A percentile compares a stretch with the other conserved stretches of the same genome.
Evolutionary conservation across 1,139 yeast species (phyloP).

Genomic region (Blastobotrys apis): DNA sequence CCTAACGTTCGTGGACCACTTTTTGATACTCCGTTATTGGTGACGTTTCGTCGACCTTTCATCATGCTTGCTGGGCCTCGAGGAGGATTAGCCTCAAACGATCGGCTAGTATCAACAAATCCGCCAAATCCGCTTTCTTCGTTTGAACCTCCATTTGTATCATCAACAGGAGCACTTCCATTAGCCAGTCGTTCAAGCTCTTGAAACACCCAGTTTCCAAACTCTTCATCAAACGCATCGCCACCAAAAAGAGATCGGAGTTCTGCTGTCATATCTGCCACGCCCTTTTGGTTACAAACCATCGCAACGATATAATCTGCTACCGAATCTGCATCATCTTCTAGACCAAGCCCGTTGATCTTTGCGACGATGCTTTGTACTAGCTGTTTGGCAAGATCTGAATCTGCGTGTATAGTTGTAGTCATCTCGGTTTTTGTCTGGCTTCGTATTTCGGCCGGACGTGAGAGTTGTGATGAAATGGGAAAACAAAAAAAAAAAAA

Average conservation of each 20-base stretch:
- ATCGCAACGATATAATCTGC: conserved; percentile 75
- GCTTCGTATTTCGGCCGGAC: too few species aligned
- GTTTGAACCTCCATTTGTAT: neutral
- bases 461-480: neutral
- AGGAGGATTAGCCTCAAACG: neutral
- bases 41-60: too few species aligned
- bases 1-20: conserved; percentile 12
- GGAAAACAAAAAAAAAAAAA: neutral
- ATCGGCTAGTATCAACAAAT: conserved; percentile 4
- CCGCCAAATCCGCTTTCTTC: conserved; percentile 14
- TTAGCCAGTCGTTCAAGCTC: conserved; percentile 36
- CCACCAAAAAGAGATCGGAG: conserved; percentile 66
- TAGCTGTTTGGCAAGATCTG: conserved; percentile 20
- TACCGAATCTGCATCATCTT: conserved; percentile 70
- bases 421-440: too few species aligned
- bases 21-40: neutral
- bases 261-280: conserved; percentile 61
- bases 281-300: conserved; percentile 65
- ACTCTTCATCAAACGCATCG: conserved; percentile 50
- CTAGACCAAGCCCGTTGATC: conserved; percentile 20
- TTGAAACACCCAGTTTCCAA: conserved; percentile 49
- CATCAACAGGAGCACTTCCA: conserved; percentile 9
- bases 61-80: neutral
- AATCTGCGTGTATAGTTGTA: conserved; percentile 5
- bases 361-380: conserved; percentile 18